Evolutionary conservation across 1,139 yeast genomes (phyloP).

Genomic region (Nakaseomyces glabratus): DNA sequence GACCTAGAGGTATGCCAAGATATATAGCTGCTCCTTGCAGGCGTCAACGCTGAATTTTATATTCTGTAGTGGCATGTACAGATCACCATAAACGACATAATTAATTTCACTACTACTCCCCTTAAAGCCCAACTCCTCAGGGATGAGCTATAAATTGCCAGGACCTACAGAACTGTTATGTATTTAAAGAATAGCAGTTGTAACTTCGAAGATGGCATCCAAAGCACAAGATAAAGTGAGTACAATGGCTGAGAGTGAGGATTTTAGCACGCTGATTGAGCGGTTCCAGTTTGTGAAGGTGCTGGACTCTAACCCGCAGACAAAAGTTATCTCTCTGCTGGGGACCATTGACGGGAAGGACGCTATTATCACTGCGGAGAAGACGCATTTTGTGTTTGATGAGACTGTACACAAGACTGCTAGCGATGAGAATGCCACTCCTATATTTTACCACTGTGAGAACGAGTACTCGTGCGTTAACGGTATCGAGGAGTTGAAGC

Average conservation of each 20-base stretch:
- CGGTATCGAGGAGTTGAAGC: slow-evolving; percentile 34
- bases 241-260: slow-evolving; percentile 6
- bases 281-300: slow-evolving; percentile 38
- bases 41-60: too few relatives aligned
- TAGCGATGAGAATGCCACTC: slow-evolving; percentile 18
- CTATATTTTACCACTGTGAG: slow-evolving; percentile 25
- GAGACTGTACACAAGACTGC: slow-evolving; percentile 18
- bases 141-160: too few relatives aligned
- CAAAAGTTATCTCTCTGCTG: slow-evolving; percentile 53
- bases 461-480: slow-evolving; percentile 27
- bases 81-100: too few relatives aligned
- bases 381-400: slow-evolving; percentile 48
- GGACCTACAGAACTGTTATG: too few relatives aligned
- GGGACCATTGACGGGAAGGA: slow-evolving; percentile 54
- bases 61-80: too few relatives aligned
- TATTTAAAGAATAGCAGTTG: too few relatives aligned
- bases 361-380: slow-evolving; percentile 72
- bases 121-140: too few relatives aligned
- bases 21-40: too few relatives aligned
- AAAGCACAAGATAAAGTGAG: too few relatives aligned
- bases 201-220: too few relatives aligned
- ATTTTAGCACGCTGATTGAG: slow-evolving; percentile 14
- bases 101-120: too few relatives aligned
- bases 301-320: slow-evolving; percentile 51
- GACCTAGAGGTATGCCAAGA: too few relatives aligned